These are phyloP conservation scores for Gaeumannomyces tritici DNA, from an alignment of 2,329 filamentous ascomycete species.

Conservation along the genomic window DNA sequence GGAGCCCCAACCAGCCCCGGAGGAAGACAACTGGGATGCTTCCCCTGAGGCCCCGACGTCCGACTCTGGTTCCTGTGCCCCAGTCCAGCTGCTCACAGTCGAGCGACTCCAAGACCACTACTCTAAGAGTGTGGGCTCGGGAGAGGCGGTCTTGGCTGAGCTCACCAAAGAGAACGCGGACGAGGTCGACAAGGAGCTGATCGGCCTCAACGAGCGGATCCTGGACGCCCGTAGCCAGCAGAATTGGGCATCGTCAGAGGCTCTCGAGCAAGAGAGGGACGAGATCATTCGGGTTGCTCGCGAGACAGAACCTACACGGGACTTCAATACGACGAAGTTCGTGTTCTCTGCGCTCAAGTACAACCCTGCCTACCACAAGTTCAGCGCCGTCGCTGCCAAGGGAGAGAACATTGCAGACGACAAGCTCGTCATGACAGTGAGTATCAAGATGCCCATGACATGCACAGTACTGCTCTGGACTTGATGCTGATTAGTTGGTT, in stretches of 20 bases:
- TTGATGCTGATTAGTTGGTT: neutral
- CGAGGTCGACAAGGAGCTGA: too few species aligned
- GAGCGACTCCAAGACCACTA: neutral
- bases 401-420: neutral
- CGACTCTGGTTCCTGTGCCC: too few species aligned
- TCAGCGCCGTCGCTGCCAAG: neutral
- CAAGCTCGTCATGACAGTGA: neutral
- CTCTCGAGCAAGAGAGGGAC: neutral
- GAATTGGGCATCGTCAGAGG: neutral
- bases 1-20: too few species aligned
- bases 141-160: too few species aligned
- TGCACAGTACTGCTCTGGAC: too few species aligned
- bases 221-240: neutral
- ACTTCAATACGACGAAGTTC: conserved; percentile 2
- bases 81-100: neutral
- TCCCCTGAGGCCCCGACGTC: neutral
- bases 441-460: neutral
- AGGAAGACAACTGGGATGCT: too few species aligned
- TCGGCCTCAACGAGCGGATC: neutral
- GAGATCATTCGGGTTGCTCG: neutral
- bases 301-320: neutral
- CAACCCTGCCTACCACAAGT: neutral
- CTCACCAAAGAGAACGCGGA: neutral
- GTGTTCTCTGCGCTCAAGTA: neutral
- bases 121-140: neutral